Evolutionary conservation across 2,329 filamentous ascomycete species (phyloP).

Genomic region (Phyllosticta citriasiana): DNA sequence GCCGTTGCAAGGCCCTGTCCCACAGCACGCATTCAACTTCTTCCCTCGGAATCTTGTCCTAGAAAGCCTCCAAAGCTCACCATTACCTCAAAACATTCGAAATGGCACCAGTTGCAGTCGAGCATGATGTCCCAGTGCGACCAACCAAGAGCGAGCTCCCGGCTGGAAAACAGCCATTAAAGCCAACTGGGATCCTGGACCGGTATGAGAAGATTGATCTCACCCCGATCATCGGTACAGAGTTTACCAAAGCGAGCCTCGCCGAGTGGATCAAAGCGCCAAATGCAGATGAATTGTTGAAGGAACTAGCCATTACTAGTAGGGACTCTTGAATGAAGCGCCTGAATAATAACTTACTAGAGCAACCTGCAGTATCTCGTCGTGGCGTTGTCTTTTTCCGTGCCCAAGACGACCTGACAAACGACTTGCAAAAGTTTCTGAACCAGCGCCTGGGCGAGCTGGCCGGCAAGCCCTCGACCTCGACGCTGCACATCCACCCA

Average conservation of each 20-base stretch:
- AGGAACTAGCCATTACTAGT: conserved; percentile 47
- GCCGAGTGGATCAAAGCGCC: conserved; percentile 53
- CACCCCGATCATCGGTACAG: conserved; percentile 53
- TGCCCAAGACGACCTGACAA: conserved; percentile 38
- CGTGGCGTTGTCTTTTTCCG: conserved; percentile 47
- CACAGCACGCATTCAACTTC: neutral
- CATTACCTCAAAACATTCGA: neutral
- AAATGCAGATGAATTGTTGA: conserved; percentile 53
- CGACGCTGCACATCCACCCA: conserved; percentile 52
- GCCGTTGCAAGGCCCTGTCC: neutral
- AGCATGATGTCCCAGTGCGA: conserved; percentile 7
- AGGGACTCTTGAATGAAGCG: conserved; percentile 8
- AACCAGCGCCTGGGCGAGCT: conserved; percentile 47
- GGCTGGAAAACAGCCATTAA: conserved; percentile 30
- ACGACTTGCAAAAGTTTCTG: conserved; percentile 44
- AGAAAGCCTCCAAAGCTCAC: neutral
- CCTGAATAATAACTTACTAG: neutral
- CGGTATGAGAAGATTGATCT: conserved; percentile 47
- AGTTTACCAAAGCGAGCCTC: conserved; percentile 49
- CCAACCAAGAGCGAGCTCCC: conserved; percentile 1
- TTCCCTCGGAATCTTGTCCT: neutral
- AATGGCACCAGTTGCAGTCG: conserved; percentile 9
- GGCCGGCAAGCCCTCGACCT: conserved; percentile 46
- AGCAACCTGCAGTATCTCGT: conserved; percentile 35
- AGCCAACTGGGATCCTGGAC: conserved; percentile 43